These are phyloP conservation scores for Ophioceras dolichostomum DNA, from an alignment of 2,329 filamentous ascomycete genomes.

Conservation along the genomic window DNA sequence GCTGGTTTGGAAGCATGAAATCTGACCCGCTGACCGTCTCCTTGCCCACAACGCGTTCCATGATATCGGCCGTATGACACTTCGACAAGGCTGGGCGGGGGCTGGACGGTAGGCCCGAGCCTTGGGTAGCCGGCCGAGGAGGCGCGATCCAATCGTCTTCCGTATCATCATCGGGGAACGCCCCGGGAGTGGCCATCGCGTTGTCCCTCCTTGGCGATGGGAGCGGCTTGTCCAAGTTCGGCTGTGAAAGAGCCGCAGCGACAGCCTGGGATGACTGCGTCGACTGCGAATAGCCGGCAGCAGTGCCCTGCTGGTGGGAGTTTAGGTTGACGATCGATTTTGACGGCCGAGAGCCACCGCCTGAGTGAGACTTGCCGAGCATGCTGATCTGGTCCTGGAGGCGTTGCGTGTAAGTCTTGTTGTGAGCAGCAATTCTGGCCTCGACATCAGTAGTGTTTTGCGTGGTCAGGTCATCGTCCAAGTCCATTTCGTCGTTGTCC, in stretches of 20 bases:
- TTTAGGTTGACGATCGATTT: conserved; percentile 29
- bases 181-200: conserved; percentile 34
- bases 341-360: conserved; percentile 29
- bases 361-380: conserved; percentile 45
- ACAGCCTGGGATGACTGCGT: conserved; percentile 10
- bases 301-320: conserved; percentile 15
- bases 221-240: conserved; percentile 13
- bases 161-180: conserved; percentile 47
- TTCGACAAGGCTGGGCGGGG: conserved; percentile 44
- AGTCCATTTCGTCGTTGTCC: conserved; percentile 41
- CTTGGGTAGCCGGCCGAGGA: too few relatives aligned
- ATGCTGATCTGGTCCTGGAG: conserved; percentile 85
- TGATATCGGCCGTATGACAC: conserved; percentile 47
- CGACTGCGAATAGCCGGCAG: conserved; percentile 14
- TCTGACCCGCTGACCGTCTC: conserved; percentile 33
- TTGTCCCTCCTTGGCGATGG: conserved; percentile 13
- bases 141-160: conserved; percentile 55
- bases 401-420: conserved; percentile 86
- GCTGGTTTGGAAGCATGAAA: conserved; percentile 29
- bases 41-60: conserved; percentile 42
- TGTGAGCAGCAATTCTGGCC: conserved; percentile 46
- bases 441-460: conserved; percentile 33
- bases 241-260: too few relatives aligned
- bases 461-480: conserved; percentile 25
- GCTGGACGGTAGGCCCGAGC: too few relatives aligned